Evolutionary conservation across 768 basidiomycete genomes (phyloP), one percentile per base, ranked within the genome.

Genomic region (Tubosaeta sp.): DNA sequence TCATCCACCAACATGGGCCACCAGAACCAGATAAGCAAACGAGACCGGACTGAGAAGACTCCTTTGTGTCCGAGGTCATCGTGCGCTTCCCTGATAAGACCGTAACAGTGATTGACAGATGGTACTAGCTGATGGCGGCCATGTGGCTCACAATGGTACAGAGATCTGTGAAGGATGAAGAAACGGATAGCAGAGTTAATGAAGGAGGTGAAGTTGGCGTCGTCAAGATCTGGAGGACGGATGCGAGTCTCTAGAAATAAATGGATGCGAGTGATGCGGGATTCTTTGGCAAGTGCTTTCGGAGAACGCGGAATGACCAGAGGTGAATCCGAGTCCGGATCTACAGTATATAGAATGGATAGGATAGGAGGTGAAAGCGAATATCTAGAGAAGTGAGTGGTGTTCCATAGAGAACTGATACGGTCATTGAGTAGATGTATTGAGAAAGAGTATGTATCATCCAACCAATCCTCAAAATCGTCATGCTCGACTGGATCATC

Each of bases 1-100:
- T 72, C 32, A 34, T 61, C 30, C 4, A 41, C 18, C 0, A 49
- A 11, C 40, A 49, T 1, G 0, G 16, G 41, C 41, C 41, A 42
- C 25, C 41, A 42, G 25, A 42, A 42, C 14, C 8, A 14, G 2
- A 42, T 13, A 0, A 42, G 24, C 13, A 42, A 8, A 6, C 25
- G 8, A 0, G 41, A 9, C 4, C 8, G 6, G 2, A 42, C 25
- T 6, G 41, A 8, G 16, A 25, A 42, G 14, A 27, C 41, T 6
- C 41, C 41, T 12, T 42, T 42, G 25, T 42, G 41, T 7, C 40
- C 22, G 16, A 41, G 40, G 40, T 7, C 6, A 25, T 41, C 22
- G 8, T 35, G n/a, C 11, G n/a, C 34, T 16, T 35, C 34, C 34
- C 8, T 11, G n/a, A 35, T 35, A 8, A 41, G 14, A 14, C 12